Base-by-base conservation (phyloP, 2,329 filamentous ascomycete genomes). In the Botrytis sinoallii region DNA sequence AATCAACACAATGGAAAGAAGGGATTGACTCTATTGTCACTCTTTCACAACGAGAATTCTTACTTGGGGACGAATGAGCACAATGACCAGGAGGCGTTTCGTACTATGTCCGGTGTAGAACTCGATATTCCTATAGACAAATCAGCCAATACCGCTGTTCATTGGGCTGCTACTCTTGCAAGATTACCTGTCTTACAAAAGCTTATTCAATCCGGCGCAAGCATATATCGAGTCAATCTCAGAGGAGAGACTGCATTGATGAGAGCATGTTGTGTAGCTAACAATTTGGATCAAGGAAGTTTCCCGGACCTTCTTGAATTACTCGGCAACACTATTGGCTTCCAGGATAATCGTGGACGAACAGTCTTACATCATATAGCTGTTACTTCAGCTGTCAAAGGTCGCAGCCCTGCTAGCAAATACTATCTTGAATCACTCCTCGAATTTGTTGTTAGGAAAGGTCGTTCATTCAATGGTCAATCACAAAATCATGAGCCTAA, bases 281-380 rank as follows among this genome's bases (percentile, higher is more conserved):
- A 99, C 81, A 97, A 96, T 68, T 91, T 97, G 81, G 95, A 98
- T 78, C 92, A 95, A 74, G 91, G 90, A 76, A 96, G 92, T 67
- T 99, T 99, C 79, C 93, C 95, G 0, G 94, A 97, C 75, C 86
- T 98, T 2, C 87, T 99, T 1, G 95, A 98, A 78, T 89, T 97
- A 0, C 87, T 99, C 10, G 94, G 94, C 18, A 89, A 93, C 40
- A 95, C 95, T 0, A 97, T 99, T 75, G 95, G 98, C 77, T 90
- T 97, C 61, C 89, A 94, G 35, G 96, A 99, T 81, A 90, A 93
- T 63, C 94, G 94, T 82, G 95, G 95, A 14, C 88, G 96, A 55
- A 98, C 95, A 0, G 94, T 98, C 22, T 85, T 99, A 38, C 96
- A 99, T 80, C 96, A 99, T 80, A 98, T 99, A 79, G 95, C 96